Conservation (phyloP, 495 filamentous ascomycete species). For the Neurospora sp. region DNA sequence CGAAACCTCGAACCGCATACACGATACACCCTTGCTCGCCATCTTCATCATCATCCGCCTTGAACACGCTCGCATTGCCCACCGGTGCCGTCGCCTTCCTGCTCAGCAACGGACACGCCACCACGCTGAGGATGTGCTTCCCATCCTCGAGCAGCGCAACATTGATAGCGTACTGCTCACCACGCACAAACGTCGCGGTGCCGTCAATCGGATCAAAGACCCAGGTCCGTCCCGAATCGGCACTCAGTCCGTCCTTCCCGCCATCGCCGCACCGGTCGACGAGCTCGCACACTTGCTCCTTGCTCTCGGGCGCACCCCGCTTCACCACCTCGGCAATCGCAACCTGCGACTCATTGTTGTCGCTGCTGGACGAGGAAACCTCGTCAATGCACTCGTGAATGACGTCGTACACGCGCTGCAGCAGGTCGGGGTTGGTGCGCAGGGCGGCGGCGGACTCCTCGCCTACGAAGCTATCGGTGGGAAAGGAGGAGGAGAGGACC, state of each 20-base stretch:
- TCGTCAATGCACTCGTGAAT: conserved; percentile 15
- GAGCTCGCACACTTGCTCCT: conserved; percentile 47
- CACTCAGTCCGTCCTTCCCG: conserved; percentile 6
- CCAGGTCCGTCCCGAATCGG: conserved; percentile 39
- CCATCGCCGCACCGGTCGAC: conserved; percentile 52
- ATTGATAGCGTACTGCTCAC: conserved; percentile 51
- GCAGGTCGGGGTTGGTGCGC: conserved; percentile 35
- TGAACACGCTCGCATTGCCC: conserved; percentile 33
- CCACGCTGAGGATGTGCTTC: conserved; percentile 31
- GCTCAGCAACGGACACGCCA: conserved; percentile 49
- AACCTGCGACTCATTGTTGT: conserved; percentile 6
- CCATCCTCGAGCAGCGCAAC: conserved; percentile 30
- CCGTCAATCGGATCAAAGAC: conserved; percentile 67
- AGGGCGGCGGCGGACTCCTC: conserved; percentile 52
- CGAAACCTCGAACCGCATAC: conserved; percentile 46
- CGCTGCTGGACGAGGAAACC: conserved; percentile 20
- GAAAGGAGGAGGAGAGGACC: conserved; percentile 44
- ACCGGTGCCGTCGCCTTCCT: conserved; percentile 24
- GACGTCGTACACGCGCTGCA: conserved; percentile 43
- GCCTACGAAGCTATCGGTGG: conserved; percentile 47
- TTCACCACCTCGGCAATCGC: not conserved
- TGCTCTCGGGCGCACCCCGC: conserved; percentile 29
- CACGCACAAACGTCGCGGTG: conserved; percentile 53
- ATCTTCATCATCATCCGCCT: conserved; percentile 28
- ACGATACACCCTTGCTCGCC: conserved; percentile 38